Conservation (phyloP, 1,284 basidiomycete species). For the Abortiporus biennis region DNA sequence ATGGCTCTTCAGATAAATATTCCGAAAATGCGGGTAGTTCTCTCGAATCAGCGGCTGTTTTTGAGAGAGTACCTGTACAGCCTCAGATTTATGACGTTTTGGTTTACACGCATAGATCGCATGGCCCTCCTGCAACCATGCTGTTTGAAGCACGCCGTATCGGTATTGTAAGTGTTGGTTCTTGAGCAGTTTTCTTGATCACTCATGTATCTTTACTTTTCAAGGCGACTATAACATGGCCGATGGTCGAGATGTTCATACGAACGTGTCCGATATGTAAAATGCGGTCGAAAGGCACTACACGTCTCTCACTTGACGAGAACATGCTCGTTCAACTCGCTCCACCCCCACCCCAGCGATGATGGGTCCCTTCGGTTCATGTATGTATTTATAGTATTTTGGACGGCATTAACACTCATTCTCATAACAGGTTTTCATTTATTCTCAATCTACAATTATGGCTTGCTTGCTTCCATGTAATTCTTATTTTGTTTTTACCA, state of each 20-base stretch:
- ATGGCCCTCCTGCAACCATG: conserved; percentile 47
- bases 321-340: conserved; percentile 8
- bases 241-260: conserved; percentile 64
- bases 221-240: conserved; percentile 64
- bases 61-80: conserved; percentile 60
- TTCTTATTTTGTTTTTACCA: no score
- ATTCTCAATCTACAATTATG: no score
- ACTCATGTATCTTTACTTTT: conserved; percentile 5
- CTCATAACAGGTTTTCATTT: no score
- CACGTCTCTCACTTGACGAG: conserved; percentile 15
- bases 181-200: conserved; percentile 8
- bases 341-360: background rate
- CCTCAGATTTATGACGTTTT: conserved; percentile 64
- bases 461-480: no score
- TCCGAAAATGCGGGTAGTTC: conserved; percentile 21
- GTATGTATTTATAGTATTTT: no score
- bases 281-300: conserved; percentile 24
- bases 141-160: conserved; percentile 48
- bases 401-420: no score
- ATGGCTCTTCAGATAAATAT: conserved; percentile 16
- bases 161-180: conserved; percentile 46
- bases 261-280: conserved; percentile 59
- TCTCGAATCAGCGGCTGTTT: conserved; percentile 35
- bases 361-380: no score
- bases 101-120: conserved; percentile 57